Conservation (phyloP, 1,284 basidiomycete genomes). For the Paramarasmius palmivorus region DNA sequence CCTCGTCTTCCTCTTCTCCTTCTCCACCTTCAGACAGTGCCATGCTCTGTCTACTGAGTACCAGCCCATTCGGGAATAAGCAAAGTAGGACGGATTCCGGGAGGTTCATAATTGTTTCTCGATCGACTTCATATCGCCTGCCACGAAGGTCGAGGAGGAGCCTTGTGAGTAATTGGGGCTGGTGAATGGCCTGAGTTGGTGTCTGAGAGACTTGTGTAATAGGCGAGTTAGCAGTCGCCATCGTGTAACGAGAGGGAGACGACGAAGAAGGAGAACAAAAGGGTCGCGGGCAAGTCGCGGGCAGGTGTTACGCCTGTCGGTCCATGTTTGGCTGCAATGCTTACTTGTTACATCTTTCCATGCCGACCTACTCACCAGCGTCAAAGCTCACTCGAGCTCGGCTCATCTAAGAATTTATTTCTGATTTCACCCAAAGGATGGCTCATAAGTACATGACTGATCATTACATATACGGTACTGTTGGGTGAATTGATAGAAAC, state of each 20-base stretch:
- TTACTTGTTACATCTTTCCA: background rate
- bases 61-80: constrained; percentile 96
- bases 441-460: constrained; percentile 7
- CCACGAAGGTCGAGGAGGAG: constrained; percentile 93
- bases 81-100: constrained; percentile 97
- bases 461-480: constrained; percentile 5
- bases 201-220: constrained; percentile 85
- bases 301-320: background rate
- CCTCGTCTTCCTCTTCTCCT: constrained; percentile 89
- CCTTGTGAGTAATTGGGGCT: constrained; percentile 82
- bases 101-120: constrained; percentile 97
- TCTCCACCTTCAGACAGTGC: constrained; percentile 72
- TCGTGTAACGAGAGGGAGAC: constrained; percentile 1
- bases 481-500: background rate
- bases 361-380: background rate
- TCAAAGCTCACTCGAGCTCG: background rate
- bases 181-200: constrained; percentile 69
- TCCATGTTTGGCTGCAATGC: constrained; percentile 1
- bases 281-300: too few species aligned
- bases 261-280: background rate
- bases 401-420: background rate
- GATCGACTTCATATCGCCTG: constrained; percentile 90
- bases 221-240: constrained; percentile 63
- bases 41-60: constrained; percentile 85
- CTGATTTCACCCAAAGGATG: background rate